A percentile compares a stretch with the other conserved stretches of the same genome.
Conservation (phyloP, 306 rosid species). For the Malus sieversii region DNA sequence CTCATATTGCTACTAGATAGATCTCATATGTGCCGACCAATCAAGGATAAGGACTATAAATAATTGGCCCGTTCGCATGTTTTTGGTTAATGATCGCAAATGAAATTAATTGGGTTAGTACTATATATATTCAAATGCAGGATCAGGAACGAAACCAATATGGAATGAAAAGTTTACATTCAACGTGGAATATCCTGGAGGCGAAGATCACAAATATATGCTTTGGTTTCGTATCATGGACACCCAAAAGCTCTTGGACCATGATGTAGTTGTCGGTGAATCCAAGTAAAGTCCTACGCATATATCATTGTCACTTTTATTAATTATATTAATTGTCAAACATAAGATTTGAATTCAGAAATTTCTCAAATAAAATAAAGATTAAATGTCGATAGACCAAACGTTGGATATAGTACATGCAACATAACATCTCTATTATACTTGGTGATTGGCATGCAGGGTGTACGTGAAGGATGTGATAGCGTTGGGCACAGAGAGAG, state of each 20-base stretch:
- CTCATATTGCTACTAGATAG: not conserved
- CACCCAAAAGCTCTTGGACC: not conserved
- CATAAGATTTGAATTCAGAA: not conserved
- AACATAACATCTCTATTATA: not conserved
- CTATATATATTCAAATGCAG: not conserved
- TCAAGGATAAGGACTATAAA: not conserved
- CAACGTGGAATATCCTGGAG: slow-evolving; percentile 1
- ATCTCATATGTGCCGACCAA: not conserved
- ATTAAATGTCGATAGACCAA: no score
- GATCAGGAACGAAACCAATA: slow-evolving; percentile 1
- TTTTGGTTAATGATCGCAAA: not conserved
- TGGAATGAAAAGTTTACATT: slow-evolving; percentile 8
- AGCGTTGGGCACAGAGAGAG: not conserved
- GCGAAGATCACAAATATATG: slow-evolving; percentile 10
- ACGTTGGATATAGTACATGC: no score
- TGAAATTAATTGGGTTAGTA: not conserved
- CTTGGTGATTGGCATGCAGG: not conserved
- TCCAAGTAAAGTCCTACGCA: not conserved
- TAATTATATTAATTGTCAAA: no score
- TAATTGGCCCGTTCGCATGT: not conserved
- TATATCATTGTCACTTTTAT: no score
- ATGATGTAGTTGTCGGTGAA: slow-evolving; percentile 3
- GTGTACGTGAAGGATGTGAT: slow-evolving; percentile 14
- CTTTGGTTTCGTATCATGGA: slow-evolving; percentile 10
- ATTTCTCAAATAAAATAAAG: no score